These are phyloP conservation scores for Yamadazyma kanchanaburiensis DNA, from an alignment of 1,139 yeast species.

Conservation along the genomic window DNA sequence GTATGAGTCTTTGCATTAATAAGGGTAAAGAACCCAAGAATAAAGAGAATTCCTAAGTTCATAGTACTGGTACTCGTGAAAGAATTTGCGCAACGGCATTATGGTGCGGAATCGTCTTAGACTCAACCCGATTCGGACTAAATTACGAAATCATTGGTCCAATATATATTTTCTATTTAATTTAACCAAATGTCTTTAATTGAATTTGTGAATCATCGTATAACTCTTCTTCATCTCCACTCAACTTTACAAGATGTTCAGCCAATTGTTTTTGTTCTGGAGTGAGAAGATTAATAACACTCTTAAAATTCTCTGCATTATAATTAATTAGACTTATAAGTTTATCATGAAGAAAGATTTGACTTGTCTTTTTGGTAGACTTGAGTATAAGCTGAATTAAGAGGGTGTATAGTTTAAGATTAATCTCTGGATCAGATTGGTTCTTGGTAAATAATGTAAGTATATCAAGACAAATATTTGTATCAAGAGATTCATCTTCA, in stretches of 20 bases:
- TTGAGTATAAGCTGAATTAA: slow-evolving; percentile 50
- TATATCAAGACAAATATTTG: slow-evolving; percentile 53
- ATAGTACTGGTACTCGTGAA: too few species aligned
- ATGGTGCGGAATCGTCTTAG: too few species aligned
- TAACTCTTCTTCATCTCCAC: slow-evolving; percentile 6
- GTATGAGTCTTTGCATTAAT: slow-evolving; percentile 53
- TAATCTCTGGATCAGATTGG: slow-evolving; percentile 25
- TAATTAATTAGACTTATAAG: slow-evolving; percentile 49
- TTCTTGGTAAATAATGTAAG: slow-evolving; percentile 45
- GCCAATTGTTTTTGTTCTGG: slow-evolving; percentile 35
- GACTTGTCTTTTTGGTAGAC: slow-evolving; percentile 25
- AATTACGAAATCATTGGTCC: too few species aligned
- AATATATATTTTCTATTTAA: too few species aligned
- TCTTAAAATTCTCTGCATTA: slow-evolving; percentile 53
- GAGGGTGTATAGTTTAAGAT: slow-evolving; percentile 35
- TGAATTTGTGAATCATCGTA: slow-evolving; percentile 26
- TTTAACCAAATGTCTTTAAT: slow-evolving; percentile 37
- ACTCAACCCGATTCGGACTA: too few species aligned
- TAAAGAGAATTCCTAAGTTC: too few species aligned
- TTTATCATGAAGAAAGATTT: slow-evolving; percentile 46
- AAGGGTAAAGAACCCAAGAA: neutral
- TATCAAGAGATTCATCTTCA: slow-evolving; percentile 15
- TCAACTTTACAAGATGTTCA: slow-evolving; percentile 38
- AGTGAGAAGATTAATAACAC: slow-evolving; percentile 38
- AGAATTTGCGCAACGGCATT: too few species aligned